Conservation (phyloP, 805 yeast species). For the Candida methanosorbosa region DNA sequence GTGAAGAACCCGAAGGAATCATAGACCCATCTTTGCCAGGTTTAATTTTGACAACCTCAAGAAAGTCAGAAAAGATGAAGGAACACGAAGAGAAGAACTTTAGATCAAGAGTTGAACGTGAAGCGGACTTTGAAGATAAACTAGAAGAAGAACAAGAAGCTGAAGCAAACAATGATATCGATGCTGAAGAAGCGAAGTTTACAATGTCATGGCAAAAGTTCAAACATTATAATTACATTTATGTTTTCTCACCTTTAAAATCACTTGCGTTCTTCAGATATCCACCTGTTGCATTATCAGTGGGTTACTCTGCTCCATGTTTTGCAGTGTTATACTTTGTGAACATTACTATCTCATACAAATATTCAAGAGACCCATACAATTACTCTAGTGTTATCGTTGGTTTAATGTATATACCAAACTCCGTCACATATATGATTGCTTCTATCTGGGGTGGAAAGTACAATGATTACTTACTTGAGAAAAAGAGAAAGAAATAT, state of each 20-base stretch:
- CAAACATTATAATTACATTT: slow-evolving; percentile 32
- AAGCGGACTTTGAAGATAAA: slow-evolving; percentile 2
- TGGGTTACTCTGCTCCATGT: slow-evolving; percentile 59
- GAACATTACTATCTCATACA: slow-evolving; percentile 63
- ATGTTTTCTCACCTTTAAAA: slow-evolving; percentile 49
- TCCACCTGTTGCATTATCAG: slow-evolving; percentile 68
- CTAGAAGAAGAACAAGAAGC: neutral
- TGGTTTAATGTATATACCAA: slow-evolving; percentile 77
- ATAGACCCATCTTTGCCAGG: neutral
- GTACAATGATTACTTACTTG: slow-evolving; percentile 62
- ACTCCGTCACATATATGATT: slow-evolving; percentile 65
- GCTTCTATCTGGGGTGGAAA: slow-evolving; percentile 78
- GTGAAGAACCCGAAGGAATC: slow-evolving; percentile 4
- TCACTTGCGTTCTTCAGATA: slow-evolving; percentile 52
- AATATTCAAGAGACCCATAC: slow-evolving; percentile 58
- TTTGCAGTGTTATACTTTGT: slow-evolving; percentile 65
- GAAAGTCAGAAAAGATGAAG: slow-evolving; percentile 9
- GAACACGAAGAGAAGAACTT: slow-evolving; percentile 12
- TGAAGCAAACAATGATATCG: slow-evolving; percentile 1
- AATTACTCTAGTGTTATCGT: slow-evolving; percentile 55
- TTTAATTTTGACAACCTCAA: neutral
- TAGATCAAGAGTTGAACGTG: slow-evolving; percentile 12
- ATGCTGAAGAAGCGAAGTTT: neutral
- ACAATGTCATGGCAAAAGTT: slow-evolving; percentile 10
- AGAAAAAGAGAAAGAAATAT: slow-evolving; percentile 41